Evolutionary conservation across 1,284 basidiomycete genomes (phyloP).

Genomic region (Uromyces viciae-fabae): DNA sequence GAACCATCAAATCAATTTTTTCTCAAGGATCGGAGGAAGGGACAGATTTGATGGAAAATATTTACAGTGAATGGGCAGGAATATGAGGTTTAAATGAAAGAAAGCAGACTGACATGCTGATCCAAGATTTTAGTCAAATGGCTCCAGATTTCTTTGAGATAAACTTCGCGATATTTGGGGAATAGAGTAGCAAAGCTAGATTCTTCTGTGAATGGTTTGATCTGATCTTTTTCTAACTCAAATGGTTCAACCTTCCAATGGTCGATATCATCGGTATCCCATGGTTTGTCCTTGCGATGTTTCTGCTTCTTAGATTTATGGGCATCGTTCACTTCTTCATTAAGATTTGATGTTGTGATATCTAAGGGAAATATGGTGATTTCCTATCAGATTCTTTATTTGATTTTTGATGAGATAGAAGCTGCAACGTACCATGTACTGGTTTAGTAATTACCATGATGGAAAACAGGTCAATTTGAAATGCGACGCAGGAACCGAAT

Average conservation of each 20-base stretch:
- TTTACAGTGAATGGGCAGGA: no score
- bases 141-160: slow-evolving; percentile 89
- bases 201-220: slow-evolving; percentile 86
- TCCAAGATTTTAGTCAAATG: slow-evolving; percentile 85
- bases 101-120: slow-evolving; percentile 62
- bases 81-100: background rate
- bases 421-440: slow-evolving; percentile 29
- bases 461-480: no score
- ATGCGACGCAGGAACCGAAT: no score
- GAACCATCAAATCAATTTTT: no score
- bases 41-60: no score
- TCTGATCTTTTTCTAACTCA: slow-evolving; percentile 60
- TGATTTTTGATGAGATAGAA: background rate
- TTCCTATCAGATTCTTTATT: background rate
- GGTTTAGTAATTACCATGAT: slow-evolving; percentile 43
- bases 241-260: slow-evolving; percentile 94
- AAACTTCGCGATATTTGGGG: slow-evolving; percentile 97
- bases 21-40: no score
- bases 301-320: slow-evolving; percentile 40
- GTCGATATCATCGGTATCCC: slow-evolving; percentile 98
- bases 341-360: slow-evolving; percentile 33
- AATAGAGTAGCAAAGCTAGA: slow-evolving; percentile 97
- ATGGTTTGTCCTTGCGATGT: slow-evolving; percentile 58
- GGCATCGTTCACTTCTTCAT: slow-evolving; percentile 20
- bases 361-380: slow-evolving; percentile 2